phyloP scores from a whole-genome alignment of 257 asterid genomes.

The Nicotiana obtusifolia region DNA sequence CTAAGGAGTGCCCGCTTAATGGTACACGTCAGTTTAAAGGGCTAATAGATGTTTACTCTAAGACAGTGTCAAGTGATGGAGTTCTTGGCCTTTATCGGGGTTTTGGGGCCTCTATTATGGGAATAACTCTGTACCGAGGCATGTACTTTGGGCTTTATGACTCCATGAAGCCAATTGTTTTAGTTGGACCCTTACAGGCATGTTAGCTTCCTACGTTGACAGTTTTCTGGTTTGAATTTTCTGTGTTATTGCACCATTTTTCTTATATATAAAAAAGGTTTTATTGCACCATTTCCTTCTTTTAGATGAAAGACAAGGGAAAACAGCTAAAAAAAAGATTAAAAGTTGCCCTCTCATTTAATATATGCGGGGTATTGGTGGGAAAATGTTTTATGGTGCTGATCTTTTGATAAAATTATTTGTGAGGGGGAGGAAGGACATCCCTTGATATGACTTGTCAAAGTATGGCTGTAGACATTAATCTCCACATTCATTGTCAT shows the following conservation, averaged over 20 bases:
- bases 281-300: too few species aligned
- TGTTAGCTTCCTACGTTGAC: background rate
- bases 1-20: conserved; percentile 17
- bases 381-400: background rate
- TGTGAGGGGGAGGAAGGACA: background rate
- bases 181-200: conserved; percentile 82
- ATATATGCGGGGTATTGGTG: background rate
- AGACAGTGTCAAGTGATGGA: conserved; percentile 80
- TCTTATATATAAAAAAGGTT: too few species aligned
- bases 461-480: background rate
- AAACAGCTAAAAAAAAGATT: too few species aligned
- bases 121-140: conserved; percentile 92
- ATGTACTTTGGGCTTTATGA: conserved; percentile 97
- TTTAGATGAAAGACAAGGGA: too few species aligned
- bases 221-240: background rate
- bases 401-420: background rate
- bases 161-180: conserved; percentile 81
- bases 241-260: background rate
- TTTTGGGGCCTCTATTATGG: conserved; percentile 76
- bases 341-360: background rate
- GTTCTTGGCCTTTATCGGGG: conserved; percentile 84
- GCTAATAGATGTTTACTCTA: conserved; percentile 65
- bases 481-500: conserved; percentile 5
- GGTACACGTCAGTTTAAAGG: conserved; percentile 37
- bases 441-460: background rate